These are phyloP conservation scores for Adansonia madagascariensis DNA, from an alignment of 441 rosid genomes.

Conservation along the genomic window DNA sequence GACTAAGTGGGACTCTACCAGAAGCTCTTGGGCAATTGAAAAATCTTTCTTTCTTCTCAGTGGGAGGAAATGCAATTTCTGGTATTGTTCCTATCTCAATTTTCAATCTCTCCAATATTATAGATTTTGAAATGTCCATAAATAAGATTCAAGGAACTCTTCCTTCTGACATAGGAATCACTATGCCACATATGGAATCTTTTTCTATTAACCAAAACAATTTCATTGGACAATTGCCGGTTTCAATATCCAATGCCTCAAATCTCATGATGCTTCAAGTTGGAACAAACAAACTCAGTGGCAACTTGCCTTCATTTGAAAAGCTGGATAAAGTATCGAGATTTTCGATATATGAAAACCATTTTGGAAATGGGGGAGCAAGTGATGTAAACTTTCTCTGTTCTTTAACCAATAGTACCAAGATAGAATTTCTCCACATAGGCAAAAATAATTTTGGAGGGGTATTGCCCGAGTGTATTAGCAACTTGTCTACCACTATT, in stretches of 20 bases:
- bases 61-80: background rate
- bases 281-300: background rate
- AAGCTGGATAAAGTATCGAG: background rate
- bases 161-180: background rate
- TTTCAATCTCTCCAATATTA: slow-evolving; percentile 21
- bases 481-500: slow-evolving; percentile 18
- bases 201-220: rapidly evolving
- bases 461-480: background rate
- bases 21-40: background rate
- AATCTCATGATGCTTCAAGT: background rate
- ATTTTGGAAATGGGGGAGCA: slow-evolving; percentile 8
- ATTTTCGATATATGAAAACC: rapidly evolving
- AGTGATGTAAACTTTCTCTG: slow-evolving; percentile 19
- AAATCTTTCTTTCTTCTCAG: background rate
- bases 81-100: slow-evolving; percentile 22
- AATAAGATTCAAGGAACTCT: slow-evolving; percentile 11
- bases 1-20: slow-evolving; percentile 28
- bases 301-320: slow-evolving; percentile 6
- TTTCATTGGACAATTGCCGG: slow-evolving; percentile 15
- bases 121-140: rapidly evolving
- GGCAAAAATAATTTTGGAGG: background rate
- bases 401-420: slow-evolving; percentile 19
- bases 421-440: background rate
- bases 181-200: background rate
- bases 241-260: slow-evolving; percentile 29